Base-by-base conservation (phyloP, 73 alveolate species). In the Paramecium octaurelia region DNA sequence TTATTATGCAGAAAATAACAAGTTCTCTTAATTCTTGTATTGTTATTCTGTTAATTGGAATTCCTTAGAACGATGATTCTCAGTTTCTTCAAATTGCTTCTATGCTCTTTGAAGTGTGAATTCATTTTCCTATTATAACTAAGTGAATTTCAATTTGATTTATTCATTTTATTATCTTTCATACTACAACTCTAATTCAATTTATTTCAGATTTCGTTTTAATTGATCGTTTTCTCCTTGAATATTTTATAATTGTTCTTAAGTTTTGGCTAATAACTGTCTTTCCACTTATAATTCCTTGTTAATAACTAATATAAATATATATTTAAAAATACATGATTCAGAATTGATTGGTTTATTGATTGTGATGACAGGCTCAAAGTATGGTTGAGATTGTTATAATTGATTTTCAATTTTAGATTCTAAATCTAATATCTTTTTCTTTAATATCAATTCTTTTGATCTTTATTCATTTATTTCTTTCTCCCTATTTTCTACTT, bases 401-500 rank as follows among this genome's bases (percentile, higher is more conserved):
- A 4, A 1, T 54, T 64, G 46, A 34, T 34, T 31, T 31, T 64
- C 84, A 24, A 64, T 64, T 34, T 64, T 64, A 34, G 84, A 64
- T 64, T 64, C 84, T 64, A 64, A 64, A 64, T 64, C 84, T 34
- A 64, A 64, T 27, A 64, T 31, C 12, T 64, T 64, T 34, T 64
- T 64, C 24, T 64, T 64, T 64, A 64, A 64, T 8, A 64, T 24
- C 7, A 64, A 20, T 64, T 64, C 84, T 14, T 64, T 27, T 31
- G 84, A 31, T 34, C 46, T 64, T 12, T 31, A 64, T 64, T 64
- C 84, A 64, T 64, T 64, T 31, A 64, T 64, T 64, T 73, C 87
- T 73, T 73, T 73, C 40, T 73, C 87, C 14, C 87, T 73, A 36
- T 73, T 73, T 40, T 73, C 87, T 34, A 73, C 57, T 35, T 73